These are phyloP conservation scores for Vitis rupestris DNA, from an alignment of 164 flowering plant genomes.

Conservation along the genomic window DNA sequence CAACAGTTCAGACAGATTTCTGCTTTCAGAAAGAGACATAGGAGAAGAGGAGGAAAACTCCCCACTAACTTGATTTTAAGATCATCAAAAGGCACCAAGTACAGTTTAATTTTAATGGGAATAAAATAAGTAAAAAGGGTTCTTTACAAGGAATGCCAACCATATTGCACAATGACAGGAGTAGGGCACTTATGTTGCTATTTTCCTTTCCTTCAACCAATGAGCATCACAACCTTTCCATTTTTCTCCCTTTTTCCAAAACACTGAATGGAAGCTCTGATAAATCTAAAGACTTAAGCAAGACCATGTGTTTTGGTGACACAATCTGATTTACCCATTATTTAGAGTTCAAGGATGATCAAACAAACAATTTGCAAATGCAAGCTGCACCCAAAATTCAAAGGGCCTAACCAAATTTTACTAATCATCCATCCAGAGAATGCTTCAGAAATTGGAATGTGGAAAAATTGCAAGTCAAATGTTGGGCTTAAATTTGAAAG, in stretches of 20 bases:
- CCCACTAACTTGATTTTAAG: not conserved
- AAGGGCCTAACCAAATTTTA: not conserved
- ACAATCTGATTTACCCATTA: not conserved
- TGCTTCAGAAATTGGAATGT: not conserved
- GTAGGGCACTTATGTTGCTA: not conserved
- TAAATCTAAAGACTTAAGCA: too few species aligned
- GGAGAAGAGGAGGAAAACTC: conserved; percentile 8
- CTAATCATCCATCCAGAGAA: not conserved
- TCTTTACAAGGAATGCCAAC: not conserved
- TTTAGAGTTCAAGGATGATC: not conserved
- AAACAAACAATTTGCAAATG: not conserved
- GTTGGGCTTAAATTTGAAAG: too few species aligned
- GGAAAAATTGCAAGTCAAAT: too few species aligned
- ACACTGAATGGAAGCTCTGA: too few species aligned
- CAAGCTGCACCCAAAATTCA: not conserved
- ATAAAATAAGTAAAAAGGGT: not conserved
- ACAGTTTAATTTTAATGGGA: not conserved
- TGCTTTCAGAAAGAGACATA: conserved; percentile 19
- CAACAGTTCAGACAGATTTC: conserved; percentile 14
- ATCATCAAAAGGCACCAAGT: not conserved
- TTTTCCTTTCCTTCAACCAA: too few species aligned
- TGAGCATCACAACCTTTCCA: too few species aligned
- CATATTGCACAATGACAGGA: not conserved
- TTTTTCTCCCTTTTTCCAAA: too few species aligned
- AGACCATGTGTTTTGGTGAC: not conserved